Evolutionary conservation across 2,329 filamentous ascomycete genomes (phyloP), one percentile per base, ranked within the genome.

Genomic region (Beauveria medogensis): DNA sequence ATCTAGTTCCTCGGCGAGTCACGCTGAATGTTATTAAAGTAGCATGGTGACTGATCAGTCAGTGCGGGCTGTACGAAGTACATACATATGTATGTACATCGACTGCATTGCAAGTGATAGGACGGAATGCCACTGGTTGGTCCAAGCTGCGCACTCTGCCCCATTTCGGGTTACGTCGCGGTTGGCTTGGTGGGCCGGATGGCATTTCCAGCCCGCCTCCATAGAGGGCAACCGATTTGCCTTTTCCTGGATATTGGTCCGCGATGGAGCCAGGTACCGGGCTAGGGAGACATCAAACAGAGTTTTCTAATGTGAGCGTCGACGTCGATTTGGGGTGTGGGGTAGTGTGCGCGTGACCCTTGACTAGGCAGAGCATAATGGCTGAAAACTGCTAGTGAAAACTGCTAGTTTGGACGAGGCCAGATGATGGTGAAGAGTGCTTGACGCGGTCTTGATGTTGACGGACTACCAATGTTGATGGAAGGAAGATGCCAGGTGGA

Each of bases 201-300:
- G 37, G 34, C 22, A 52, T 40, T 52, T 22, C 30, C 50, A 40
- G 48, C 7, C 22, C 24, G 8, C 5, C 30, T 51, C 55, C 22
- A 43, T 58, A 48, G 44, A 48, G 34, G 56, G 56, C 56, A 40
- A 59, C 47, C 34, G 40, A 51, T 59, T 59, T 59, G 47, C 37
- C 56, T 46, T 43, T 58, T 58, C 46, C 34, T 43, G 47, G 22
- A 59, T 44, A 59, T 52, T 59, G 56, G 56, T 43, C 55, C 55
- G 37, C 30, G 55, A 58, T 30, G 55, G 46, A 41, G 46, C 30
- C 28, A 30, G 34, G 18, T 16, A 52, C 20, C 4, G 43, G 34
- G n/a, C 22, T 10, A 14, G 7, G 26, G 26, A 44, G 56, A 59
- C 56, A 47, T 52, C 47, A 26, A 59, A 59, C 56, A 59, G 56